These are phyloP conservation scores for Calonectria multiphialidica DNA, from an alignment of 2,329 filamentous ascomycete genomes.

Conservation along the genomic window DNA sequence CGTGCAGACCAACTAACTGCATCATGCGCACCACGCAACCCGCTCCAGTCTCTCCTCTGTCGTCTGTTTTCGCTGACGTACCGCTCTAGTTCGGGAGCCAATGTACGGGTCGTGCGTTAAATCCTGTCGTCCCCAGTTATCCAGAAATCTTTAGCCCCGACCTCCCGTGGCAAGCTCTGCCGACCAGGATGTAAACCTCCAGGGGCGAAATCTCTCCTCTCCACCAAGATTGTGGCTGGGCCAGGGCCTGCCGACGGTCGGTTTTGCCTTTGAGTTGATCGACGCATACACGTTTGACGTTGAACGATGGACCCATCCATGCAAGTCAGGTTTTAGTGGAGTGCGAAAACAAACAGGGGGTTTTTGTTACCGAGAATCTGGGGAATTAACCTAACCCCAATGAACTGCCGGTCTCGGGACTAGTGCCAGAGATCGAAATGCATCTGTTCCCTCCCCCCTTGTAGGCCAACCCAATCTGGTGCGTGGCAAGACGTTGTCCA, in stretches of 20 bases:
- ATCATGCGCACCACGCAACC: neutral
- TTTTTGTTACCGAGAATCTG: neutral
- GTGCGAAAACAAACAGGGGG: neutral
- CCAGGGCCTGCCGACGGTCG: neutral
- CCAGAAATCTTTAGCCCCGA: too few relatives aligned
- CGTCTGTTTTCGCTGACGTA: neutral
- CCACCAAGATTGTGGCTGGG: neutral
- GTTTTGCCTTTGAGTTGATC: neutral
- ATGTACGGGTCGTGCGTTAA: neutral
- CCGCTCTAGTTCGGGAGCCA: neutral
- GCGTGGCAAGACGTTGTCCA: neutral
- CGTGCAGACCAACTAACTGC: neutral
- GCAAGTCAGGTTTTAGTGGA: neutral
- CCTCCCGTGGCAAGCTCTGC: too few relatives aligned
- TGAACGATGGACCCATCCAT: conserved; percentile 7
- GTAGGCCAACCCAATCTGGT: too few relatives aligned
- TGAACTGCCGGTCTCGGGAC: neutral
- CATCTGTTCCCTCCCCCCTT: neutral
- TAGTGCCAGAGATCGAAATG: neutral
- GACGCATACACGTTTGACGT: neutral
- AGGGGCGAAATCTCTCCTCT: neutral
- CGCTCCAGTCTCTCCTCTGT: too few relatives aligned
- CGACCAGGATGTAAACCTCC: neutral
- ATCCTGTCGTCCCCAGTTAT: neutral
- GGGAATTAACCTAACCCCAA: conserved; percentile 3